Evolutionary conservation across 495 filamentous ascomycete species (phyloP).

Genomic region (Aspergillus egyptiacus): DNA sequence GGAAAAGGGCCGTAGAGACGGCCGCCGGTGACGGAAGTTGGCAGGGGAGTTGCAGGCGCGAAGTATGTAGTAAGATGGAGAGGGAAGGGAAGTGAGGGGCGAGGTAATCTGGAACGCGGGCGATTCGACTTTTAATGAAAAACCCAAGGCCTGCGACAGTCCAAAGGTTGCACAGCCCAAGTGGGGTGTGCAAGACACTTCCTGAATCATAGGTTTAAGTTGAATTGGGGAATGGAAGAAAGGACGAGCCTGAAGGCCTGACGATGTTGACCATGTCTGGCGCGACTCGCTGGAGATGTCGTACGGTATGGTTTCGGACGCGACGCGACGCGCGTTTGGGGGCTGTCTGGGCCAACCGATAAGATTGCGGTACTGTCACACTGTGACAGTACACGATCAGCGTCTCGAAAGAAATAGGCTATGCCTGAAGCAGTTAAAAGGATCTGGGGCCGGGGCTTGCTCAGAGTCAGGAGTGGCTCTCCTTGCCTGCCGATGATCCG

Average conservation of each 20-base stretch:
- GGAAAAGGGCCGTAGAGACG: background rate
- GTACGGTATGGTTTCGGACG: slow-evolving; percentile 34
- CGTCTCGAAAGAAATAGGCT: slow-evolving; percentile 14
- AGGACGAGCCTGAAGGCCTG: slow-evolving; percentile 9
- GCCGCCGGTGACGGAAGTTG: background rate
- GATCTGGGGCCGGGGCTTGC: slow-evolving; percentile 1
- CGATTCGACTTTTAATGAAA: slow-evolving; percentile 19
- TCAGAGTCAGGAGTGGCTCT: slow-evolving; percentile 19
- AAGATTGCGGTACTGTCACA: slow-evolving; percentile 14
- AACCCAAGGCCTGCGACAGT: slow-evolving; percentile 16
- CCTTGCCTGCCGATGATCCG: slow-evolving; percentile 16
- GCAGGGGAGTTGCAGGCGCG: slow-evolving; percentile 1
- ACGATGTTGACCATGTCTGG: slow-evolving; percentile 6
- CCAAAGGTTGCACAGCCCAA: slow-evolving; percentile 17
- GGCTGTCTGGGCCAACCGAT: background rate
- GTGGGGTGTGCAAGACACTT: slow-evolving; percentile 17
- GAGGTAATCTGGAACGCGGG: slow-evolving; percentile 17
- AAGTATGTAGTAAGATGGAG: slow-evolving; percentile 15
- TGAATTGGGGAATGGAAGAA: slow-evolving; percentile 23
- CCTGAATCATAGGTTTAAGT: slow-evolving; percentile 19
- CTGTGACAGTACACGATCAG: slow-evolving; percentile 19
- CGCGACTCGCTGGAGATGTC: slow-evolving; percentile 11
- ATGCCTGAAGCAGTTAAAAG: background rate
- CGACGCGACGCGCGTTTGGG: slow-evolving; percentile 25
- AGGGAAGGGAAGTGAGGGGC: slow-evolving; percentile 10